Evolutionary conservation across 2,329 filamentous ascomycete species (phyloP).

Genomic region (Colletotrichum aenigma): DNA sequence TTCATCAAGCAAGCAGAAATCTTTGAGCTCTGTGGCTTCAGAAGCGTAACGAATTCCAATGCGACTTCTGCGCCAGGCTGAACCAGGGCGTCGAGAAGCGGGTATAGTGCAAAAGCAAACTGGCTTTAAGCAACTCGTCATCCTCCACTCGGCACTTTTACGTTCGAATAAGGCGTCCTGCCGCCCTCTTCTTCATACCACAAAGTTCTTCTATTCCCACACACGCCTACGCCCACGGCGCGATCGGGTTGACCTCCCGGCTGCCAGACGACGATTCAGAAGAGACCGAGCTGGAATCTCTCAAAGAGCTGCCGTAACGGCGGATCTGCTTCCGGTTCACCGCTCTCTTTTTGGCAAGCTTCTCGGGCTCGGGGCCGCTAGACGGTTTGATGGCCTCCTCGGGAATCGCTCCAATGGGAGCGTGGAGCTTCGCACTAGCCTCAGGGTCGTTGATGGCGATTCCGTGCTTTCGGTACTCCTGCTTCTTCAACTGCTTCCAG

Average conservation of each 20-base stretch:
- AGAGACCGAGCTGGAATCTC: slow-evolving; percentile 34
- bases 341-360: slow-evolving; percentile 39
- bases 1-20: not conserved
- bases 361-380: slow-evolving; percentile 50
- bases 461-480: slow-evolving; percentile 47
- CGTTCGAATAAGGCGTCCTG: not conserved
- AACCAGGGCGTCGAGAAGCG: not conserved
- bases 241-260: slow-evolving; percentile 32
- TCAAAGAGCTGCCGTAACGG: slow-evolving; percentile 27
- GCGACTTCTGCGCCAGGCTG: not conserved
- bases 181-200: not conserved
- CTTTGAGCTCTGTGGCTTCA: not conserved
- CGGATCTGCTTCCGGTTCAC: slow-evolving; percentile 33
- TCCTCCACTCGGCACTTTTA: not conserved
- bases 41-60: not conserved
- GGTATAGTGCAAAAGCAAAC: slow-evolving; percentile 9
- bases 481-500: slow-evolving; percentile 49
- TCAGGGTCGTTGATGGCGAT: slow-evolving; percentile 46
- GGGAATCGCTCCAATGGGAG: slow-evolving; percentile 50
- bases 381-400: slow-evolving; percentile 49
- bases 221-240: slow-evolving; percentile 33
- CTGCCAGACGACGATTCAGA: slow-evolving; percentile 38
- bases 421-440: slow-evolving; percentile 49
- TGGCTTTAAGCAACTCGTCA: not conserved
- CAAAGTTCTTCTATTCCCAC: not conserved